Evolutionary conservation across 2,329 filamentous ascomycete genomes (phyloP), one percentile per base, ranked within the genome.

Genomic region (Parastagonospora nodorum): DNA sequence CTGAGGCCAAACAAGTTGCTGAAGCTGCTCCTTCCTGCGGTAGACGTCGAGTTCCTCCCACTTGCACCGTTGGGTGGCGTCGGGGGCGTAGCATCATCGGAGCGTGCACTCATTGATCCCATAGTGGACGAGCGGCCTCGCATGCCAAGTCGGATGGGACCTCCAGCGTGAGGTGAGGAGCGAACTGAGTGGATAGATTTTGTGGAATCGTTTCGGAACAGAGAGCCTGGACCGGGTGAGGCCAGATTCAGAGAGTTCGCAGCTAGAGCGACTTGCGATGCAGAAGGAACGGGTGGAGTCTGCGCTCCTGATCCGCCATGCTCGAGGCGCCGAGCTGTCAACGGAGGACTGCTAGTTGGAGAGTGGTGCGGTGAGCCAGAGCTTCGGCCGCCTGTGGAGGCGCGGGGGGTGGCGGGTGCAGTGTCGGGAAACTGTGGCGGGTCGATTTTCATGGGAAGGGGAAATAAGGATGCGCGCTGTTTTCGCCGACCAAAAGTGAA

Each of bases 121-220:
- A 96, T 83, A 0, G 94, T 97, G 5, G 92, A 96, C 14, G 94
- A 96, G 58, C 94, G 84, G 45, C 88, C 89, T 60, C 92, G 82
- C 43, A 87, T 76, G 16, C 82, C 81, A 19, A 84, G 76, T 43
- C 81, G 80, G 45, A 78, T 77, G 49, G 87, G 84, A 2, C 83
- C 85, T 5, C 84, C 88, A 46, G 74, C 68, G 19, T 80, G 79
- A 1, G 82, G 79, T 12, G 82, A 81, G 1, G 84, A 85, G 32
- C 75, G 76, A 9, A 75, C 73, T 0, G 93, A 96, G 45, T 84
- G 86, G 15, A 84, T 85, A 2, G 87, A 89, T 30, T 79, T 80
- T 30, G 78, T 80, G 2, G 86, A 89, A 50, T 84, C 81, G 60
- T 86, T 82, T 40, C 87, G 79, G 16, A 83, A 74, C 4, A 88